These are phyloP conservation scores for Capsella bursapastoris DNA, from an alignment of 345 rosid species.

Conservation along the genomic window DNA sequence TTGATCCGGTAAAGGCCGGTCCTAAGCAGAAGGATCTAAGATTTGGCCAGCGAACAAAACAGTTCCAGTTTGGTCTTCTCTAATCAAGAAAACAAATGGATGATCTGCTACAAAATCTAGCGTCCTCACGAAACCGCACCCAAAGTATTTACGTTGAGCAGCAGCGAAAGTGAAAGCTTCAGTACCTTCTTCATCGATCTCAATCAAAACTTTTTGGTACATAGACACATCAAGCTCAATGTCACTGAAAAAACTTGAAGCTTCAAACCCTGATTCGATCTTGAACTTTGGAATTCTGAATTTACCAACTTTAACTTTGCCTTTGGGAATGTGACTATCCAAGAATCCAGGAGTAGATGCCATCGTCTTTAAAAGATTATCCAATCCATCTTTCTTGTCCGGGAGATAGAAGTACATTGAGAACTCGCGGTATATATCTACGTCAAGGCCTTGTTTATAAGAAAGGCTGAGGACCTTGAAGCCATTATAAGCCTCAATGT, in stretches of 20 bases:
- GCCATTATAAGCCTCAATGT: neutral
- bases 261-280: conserved; percentile 41
- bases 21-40: conserved; percentile 10
- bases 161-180: conserved; percentile 41
- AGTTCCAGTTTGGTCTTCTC: conserved; percentile 22
- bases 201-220: conserved; percentile 46
- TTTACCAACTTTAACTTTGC: neutral
- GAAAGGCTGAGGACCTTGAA: conserved; percentile 35
- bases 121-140: too few relatives aligned
- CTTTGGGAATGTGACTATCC: conserved; percentile 13
- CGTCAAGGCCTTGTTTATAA: conserved; percentile 35
- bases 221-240: neutral
- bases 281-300: conserved; percentile 36
- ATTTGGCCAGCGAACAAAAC: conserved; percentile 31
- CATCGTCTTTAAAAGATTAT: neutral
- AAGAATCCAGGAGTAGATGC: conserved; percentile 7
- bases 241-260: conserved; percentile 29
- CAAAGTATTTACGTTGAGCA: too few relatives aligned
- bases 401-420: conserved; percentile 17
- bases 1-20: neutral
- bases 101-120: conserved; percentile 36
- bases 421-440: conserved; percentile 25
- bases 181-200: conserved; percentile 51
- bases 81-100: conserved; percentile 34
- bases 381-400: neutral